Percentiles rank a stretch among this genome's conserved stretches.
Conservation (phyloP, 768 basidiomycete genomes). For the Hemileccinum rubropunctum region DNA sequence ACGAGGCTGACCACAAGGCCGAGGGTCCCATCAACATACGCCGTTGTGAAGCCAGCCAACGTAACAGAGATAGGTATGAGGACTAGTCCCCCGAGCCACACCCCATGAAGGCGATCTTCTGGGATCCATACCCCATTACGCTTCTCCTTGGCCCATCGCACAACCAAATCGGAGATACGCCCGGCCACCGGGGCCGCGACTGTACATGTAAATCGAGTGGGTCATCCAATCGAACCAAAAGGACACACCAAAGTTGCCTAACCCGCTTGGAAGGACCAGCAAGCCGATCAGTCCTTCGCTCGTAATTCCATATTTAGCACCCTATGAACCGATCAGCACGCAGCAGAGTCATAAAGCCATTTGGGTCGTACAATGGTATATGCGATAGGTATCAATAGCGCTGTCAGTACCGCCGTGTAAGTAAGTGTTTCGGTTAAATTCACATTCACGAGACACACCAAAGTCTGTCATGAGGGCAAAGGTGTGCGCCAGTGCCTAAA, state of each 20-base stretch:
- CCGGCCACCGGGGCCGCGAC: conserved; percentile 63
- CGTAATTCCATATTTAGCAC: conserved; percentile 31
- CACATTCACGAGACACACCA: conserved; percentile 29
- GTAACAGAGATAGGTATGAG: conserved; percentile 55
- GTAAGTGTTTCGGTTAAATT: neutral
- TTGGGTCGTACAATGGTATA: conserved; percentile 56
- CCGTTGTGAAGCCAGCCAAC: conserved; percentile 45
- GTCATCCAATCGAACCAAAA: neutral
- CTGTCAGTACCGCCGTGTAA: conserved; percentile 15
- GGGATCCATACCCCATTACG: conserved; percentile 62
- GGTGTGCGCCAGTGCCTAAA: conserved; percentile 42
- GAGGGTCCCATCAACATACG: conserved; percentile 45
- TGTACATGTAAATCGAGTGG: conserved; percentile 20
- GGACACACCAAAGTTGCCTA: conserved; percentile 23
- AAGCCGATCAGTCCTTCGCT: conserved; percentile 23
- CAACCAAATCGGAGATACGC: conserved; percentile 51
- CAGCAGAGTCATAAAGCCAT: neutral
- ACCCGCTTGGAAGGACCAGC: conserved; percentile 25
- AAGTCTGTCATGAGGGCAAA: conserved; percentile 27
- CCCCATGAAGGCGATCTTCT: conserved; percentile 63
- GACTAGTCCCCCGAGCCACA: conserved; percentile 43
- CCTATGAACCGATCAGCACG: conserved; percentile 37
- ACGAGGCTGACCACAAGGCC: conserved; percentile 52
- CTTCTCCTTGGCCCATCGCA: conserved; percentile 46
- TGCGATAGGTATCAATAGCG: conserved; percentile 56